These are phyloP conservation scores for Codiaeum variegatum DNA, from an alignment of 441 rosid genomes.

Conservation along the genomic window DNA sequence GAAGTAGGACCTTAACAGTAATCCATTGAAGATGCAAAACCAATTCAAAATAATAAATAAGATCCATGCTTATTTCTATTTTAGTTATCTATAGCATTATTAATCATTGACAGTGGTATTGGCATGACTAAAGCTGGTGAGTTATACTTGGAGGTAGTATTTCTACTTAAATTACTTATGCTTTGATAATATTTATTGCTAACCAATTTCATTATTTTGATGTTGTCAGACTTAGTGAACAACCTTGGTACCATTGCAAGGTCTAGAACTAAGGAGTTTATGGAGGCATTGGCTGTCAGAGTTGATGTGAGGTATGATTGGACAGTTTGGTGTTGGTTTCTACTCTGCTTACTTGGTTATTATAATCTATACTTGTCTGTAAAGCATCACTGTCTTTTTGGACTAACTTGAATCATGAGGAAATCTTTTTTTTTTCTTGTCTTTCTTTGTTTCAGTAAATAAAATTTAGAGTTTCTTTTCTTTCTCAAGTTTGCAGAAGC, in stretches of 20 bases:
- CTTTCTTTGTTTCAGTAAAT: not conserved
- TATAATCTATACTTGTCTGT: conserved; percentile 27
- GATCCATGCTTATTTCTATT: too few species aligned
- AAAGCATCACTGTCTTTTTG: conserved; percentile 29
- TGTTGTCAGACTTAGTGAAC: conserved; percentile 58
- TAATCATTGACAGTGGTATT: conserved; percentile 72
- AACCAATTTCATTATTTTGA: not conserved
- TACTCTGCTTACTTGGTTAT: conserved; percentile 68
- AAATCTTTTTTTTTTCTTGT: not conserved
- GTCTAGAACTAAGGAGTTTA: conserved; percentile 88
- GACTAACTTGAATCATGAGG: conserved; percentile 20
- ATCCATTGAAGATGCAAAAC: too few species aligned
- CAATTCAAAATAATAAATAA: too few species aligned
- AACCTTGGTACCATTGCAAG: conserved; percentile 86
- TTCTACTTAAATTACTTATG: not conserved
- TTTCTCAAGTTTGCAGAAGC: not conserved
- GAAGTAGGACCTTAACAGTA: too few species aligned
- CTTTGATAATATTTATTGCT: not conserved
- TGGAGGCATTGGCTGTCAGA: conserved; percentile 85
- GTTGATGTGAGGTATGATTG: conserved; percentile 93
- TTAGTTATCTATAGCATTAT: too few species aligned
- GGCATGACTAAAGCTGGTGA: conserved; percentile 87
- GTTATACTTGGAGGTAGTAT: not conserved
- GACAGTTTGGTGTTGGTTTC: conserved; percentile 91
- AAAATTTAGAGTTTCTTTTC: not conserved